Percentiles rank a stretch among this genome's conserved stretches.
phyloP scores from a whole-genome alignment of 305 asterid species.

The Ilex paraguariensis region DNA sequence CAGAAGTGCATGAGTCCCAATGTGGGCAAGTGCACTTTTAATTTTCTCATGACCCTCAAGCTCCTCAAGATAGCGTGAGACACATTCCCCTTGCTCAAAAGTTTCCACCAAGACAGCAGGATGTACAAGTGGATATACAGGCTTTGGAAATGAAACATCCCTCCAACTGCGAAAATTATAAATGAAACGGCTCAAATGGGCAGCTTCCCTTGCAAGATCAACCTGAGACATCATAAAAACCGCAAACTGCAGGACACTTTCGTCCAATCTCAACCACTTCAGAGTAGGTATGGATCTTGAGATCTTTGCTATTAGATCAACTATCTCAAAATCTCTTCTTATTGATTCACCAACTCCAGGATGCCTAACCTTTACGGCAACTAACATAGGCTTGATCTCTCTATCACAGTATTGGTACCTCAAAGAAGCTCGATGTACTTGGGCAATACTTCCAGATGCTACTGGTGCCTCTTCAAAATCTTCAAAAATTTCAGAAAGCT shows the following conservation, averaged over 20 bases:
- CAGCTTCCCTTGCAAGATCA: constrained; percentile 6
- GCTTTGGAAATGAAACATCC: constrained; percentile 20
- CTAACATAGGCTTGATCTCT: constrained; percentile 8
- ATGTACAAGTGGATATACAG: constrained; percentile 23
- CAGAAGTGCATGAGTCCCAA: constrained; percentile 22
- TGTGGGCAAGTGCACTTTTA: constrained; percentile 18
- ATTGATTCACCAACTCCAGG: constrained; percentile 8
- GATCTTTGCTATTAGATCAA: constrained; percentile 1
- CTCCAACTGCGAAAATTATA: constrained; percentile 5
- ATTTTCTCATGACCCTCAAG: constrained; percentile 22
- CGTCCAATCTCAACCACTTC: constrained; percentile 7
- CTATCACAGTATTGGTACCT: constrained; percentile 10
- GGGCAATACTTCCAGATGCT: constrained; percentile 24
- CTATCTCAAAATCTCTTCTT: constrained; percentile 6
- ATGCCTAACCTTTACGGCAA: constrained; percentile 5
- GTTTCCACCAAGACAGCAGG: constrained; percentile 22
- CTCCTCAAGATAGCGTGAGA: constrained; percentile 16
- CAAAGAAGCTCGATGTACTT: constrained; percentile 19
- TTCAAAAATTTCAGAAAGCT: constrained; percentile 16
- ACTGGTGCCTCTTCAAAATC: constrained; percentile 17
- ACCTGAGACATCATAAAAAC: constrained; percentile 7
- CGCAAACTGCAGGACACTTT: constrained; percentile 3
- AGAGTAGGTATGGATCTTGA: not conserved
- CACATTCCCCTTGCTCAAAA: constrained; percentile 23
- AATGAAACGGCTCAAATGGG: constrained; percentile 5